Conservation (phyloP, 1,139 yeast genomes). For the Petasospora fabianii region DNA sequence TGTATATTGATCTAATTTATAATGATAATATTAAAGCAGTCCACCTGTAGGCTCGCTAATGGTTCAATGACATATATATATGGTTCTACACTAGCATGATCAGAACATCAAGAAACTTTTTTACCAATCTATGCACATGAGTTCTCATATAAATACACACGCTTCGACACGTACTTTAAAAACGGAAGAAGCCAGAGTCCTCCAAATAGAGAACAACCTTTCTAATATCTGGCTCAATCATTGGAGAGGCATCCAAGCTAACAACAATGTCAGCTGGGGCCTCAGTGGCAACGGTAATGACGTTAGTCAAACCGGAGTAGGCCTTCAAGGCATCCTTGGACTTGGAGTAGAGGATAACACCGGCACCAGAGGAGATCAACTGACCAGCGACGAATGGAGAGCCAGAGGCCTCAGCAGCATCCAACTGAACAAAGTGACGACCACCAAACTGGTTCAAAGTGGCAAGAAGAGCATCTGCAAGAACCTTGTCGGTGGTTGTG, state of each 20-base stretch:
- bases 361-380: slow-evolving; percentile 85
- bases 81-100: too few species aligned
- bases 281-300: slow-evolving; percentile 39
- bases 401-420: slow-evolving; percentile 40
- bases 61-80: too few species aligned
- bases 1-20: too few species aligned
- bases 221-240: slow-evolving; percentile 50
- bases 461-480: slow-evolving; percentile 82
- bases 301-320: slow-evolving; percentile 43
- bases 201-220: slow-evolving; percentile 68
- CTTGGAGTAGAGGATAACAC: slow-evolving; percentile 63
- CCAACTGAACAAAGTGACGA: slow-evolving; percentile 73
- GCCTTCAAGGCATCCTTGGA: slow-evolving; percentile 32
- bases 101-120: too few species aligned
- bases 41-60: too few species aligned
- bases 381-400: slow-evolving; percentile 55
- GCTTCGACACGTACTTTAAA: too few species aligned
- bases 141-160: background rate
- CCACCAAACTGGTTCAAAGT: slow-evolving; percentile 86
- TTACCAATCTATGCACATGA: too few species aligned
- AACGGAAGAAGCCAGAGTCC: slow-evolving; percentile 71
- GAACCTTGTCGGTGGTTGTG: slow-evolving; percentile 49
- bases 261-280: slow-evolving; percentile 43
- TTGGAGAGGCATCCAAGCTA: slow-evolving; percentile 46
- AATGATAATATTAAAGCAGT: too few species aligned